Percentiles rank a stretch among this genome's conserved stretches.
Evolutionary conservation across 2,329 filamentous ascomycete genomes (phyloP).

Genomic region (Emydomyces testavorans): DNA sequence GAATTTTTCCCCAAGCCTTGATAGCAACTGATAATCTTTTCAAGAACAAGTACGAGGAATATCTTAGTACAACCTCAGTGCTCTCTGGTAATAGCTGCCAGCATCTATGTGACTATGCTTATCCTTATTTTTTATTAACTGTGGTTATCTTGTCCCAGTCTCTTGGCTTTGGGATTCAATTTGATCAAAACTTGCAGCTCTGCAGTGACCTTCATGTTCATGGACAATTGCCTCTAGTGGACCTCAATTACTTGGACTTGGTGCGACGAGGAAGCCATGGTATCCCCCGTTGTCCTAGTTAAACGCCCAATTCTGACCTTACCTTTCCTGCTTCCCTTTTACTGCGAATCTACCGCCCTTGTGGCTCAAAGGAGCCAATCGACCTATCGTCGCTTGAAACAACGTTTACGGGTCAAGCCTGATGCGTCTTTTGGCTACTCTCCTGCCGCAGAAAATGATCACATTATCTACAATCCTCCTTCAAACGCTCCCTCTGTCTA

Average conservation of each 20-base stretch:
- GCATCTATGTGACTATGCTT: too few species aligned
- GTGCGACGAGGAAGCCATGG: slow-evolving; percentile 18
- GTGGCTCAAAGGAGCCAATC: slow-evolving; percentile 37
- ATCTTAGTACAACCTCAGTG: too few species aligned
- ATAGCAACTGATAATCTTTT: too few species aligned
- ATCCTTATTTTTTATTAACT: too few species aligned
- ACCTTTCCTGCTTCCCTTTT: slow-evolving; percentile 32
- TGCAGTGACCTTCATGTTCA: too few species aligned
- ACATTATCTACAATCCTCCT: slow-evolving; percentile 56
- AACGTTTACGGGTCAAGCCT: slow-evolving; percentile 42
- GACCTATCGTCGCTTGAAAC: slow-evolving; percentile 41
- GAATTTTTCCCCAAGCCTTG: too few species aligned
- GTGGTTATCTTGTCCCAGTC: too few species aligned
- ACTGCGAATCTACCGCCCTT: slow-evolving; percentile 25
- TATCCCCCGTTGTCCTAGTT: slow-evolving; percentile 22
- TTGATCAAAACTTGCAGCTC: too few species aligned
- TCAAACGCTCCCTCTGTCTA: slow-evolving; percentile 52
- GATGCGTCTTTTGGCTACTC: slow-evolving; percentile 39
- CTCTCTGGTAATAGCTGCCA: too few species aligned
- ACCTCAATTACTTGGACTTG: too few species aligned
- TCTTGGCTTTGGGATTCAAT: too few species aligned
- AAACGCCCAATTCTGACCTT: slow-evolving; percentile 16
- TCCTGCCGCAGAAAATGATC: slow-evolving; percentile 34
- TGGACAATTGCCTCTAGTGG: not conserved
- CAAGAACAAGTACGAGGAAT: too few species aligned